Conservation (phyloP, 176 grass and related monocot genomes). For the Musa itinerans region DNA sequence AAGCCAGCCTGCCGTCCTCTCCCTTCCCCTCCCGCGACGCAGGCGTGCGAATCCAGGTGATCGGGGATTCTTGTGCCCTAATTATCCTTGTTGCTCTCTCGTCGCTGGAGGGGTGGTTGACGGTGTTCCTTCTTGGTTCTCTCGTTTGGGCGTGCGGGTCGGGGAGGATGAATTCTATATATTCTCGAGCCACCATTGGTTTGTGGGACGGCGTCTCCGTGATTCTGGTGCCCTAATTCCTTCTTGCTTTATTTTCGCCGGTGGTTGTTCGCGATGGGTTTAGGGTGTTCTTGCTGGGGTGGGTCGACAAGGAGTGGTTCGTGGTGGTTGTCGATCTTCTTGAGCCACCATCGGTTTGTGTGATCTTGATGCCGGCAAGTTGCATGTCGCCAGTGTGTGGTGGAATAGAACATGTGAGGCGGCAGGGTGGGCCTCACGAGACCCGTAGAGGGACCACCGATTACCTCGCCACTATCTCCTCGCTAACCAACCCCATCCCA, state of each 20-base stretch:
- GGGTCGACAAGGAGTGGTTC: not conserved
- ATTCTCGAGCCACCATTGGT: slow-evolving; percentile 9
- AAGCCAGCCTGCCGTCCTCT: no score
- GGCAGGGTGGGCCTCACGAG: slow-evolving; percentile 1
- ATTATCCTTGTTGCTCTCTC: no score
- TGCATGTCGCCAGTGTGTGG: not conserved
- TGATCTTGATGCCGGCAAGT: slow-evolving; percentile 14
- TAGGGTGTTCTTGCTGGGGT: no score
- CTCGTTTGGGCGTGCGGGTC: no score
- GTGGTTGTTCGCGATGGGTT: no score
- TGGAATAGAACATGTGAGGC: slow-evolving; percentile 1
- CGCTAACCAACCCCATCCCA: not conserved
- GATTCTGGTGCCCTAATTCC: not conserved
- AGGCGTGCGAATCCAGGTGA: no score
- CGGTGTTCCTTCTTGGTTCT: no score
- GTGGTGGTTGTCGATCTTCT: slow-evolving; percentile 2
- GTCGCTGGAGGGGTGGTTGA: no score
- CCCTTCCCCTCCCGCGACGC: no score
- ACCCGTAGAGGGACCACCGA: slow-evolving; percentile 2
- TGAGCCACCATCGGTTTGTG: slow-evolving; percentile 19
- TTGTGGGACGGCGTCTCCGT: not conserved
- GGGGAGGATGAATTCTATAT: not conserved
- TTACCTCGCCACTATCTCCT: not conserved
- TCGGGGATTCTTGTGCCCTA: not conserved
- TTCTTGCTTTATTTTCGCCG: no score